phyloP scores from a whole-genome alignment of 805 yeast genomes.

The Yarrowia sp. region DNA sequence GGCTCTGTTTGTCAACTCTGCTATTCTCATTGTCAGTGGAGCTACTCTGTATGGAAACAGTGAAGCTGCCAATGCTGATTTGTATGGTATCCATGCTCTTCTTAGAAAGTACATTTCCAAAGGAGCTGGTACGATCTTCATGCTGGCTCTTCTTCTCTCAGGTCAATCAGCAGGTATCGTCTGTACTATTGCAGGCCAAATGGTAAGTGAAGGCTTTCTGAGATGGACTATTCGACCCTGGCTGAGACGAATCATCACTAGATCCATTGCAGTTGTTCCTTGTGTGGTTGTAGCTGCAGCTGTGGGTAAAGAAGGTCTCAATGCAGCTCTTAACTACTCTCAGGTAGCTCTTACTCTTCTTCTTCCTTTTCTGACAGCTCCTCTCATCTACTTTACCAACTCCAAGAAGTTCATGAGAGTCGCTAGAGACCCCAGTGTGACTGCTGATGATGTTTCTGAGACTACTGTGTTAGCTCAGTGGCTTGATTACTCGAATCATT shows the following conservation, averaged over 20 bases:
- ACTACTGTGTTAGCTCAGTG: conserved; percentile 15
- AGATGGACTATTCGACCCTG: conserved; percentile 80
- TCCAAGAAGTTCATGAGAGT: conserved; percentile 61
- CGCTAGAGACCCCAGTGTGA: not conserved
- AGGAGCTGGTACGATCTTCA: conserved; percentile 79
- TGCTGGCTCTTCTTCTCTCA: conserved; percentile 76
- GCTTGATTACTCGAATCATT: conserved; percentile 50
- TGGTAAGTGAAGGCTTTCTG: conserved; percentile 87
- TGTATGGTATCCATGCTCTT: conserved; percentile 70
- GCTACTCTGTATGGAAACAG: conserved; percentile 68
- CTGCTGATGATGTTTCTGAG: not conserved
- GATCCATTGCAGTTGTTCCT: conserved; percentile 77
- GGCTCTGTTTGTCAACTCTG: conserved; percentile 82
- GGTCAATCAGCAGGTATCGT: conserved; percentile 92
- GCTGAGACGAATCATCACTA: conserved; percentile 72
- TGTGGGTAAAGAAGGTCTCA: conserved; percentile 71
- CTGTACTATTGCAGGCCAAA: conserved; percentile 90
- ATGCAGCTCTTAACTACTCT: conserved; percentile 72
- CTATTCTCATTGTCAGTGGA: conserved; percentile 80
- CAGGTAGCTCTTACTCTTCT: conserved; percentile 82
- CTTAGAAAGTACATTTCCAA: conserved; percentile 61
- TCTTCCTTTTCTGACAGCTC: conserved; percentile 81
- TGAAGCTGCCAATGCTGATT: conserved; percentile 73
- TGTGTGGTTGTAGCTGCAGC: conserved; percentile 68
- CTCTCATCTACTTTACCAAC: conserved; percentile 78